phyloP scores from a whole-genome alignment of 129 eudicot genomes.

The Flaveria bidentis region DNA sequence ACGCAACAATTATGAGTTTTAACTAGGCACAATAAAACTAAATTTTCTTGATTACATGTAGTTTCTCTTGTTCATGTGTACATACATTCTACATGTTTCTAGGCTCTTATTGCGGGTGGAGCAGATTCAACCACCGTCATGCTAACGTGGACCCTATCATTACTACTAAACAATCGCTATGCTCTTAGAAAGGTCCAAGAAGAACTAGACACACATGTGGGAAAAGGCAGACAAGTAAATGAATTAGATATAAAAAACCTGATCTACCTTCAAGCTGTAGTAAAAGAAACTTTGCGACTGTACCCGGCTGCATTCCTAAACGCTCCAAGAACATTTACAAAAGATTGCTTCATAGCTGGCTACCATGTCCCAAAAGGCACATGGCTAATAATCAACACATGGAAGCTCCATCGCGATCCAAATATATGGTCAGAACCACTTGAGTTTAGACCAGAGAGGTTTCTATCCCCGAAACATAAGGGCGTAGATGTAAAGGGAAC shows the following conservation, averaged over 20 bases:
- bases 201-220: neutral
- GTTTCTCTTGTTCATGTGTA: neutral
- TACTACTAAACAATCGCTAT: neutral
- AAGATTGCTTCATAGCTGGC: slow-evolving; percentile 1
- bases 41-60: neutral
- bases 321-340: neutral
- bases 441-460: neutral
- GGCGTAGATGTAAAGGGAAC: neutral
- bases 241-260: neutral
- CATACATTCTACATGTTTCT: neutral
- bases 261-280: neutral
- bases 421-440: neutral
- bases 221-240: neutral
- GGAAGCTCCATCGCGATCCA: neutral
- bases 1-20: neutral
- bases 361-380: neutral
- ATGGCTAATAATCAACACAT: neutral
- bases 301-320: neutral
- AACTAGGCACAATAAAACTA: neutral
- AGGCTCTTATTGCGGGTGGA: slow-evolving; percentile 1
- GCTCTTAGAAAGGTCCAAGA: neutral
- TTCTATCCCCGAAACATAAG: neutral
- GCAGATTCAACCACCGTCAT: neutral
- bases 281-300: neutral
- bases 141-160: neutral